These are phyloP conservation scores for Teunomyces aglyptinius DNA, from an alignment of 805 yeast species.

Conservation along the genomic window DNA sequence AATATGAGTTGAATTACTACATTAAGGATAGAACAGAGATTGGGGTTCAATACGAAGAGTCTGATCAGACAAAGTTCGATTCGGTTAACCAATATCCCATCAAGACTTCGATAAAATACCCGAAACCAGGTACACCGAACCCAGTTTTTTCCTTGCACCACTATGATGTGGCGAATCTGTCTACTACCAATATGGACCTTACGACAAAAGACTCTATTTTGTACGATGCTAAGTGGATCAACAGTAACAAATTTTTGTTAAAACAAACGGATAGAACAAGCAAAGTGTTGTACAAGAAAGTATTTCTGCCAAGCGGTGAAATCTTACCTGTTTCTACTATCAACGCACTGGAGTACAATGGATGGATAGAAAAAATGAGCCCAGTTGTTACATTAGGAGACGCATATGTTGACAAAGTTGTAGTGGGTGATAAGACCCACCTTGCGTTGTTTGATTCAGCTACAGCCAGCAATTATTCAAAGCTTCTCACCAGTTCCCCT, in stretches of 20 bases:
- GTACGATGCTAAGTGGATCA: conserved; percentile 23
- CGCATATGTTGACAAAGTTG: conserved; percentile 22
- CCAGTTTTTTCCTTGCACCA: conserved; percentile 49
- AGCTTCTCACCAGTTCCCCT: conserved; percentile 8
- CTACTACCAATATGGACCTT: conserved; percentile 1
- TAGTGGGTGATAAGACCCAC: conserved; percentile 14
- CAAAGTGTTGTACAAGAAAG: conserved; percentile 13
- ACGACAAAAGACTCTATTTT: conserved; percentile 13
- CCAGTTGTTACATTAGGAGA: conserved; percentile 12
- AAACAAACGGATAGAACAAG: conserved; percentile 23
- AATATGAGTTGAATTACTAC: conserved; percentile 71
- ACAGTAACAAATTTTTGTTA: conserved; percentile 12
- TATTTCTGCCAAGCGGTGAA: conserved; percentile 9
- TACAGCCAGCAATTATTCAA: conserved; percentile 10
- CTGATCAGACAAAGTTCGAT: conserved; percentile 4
- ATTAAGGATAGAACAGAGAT: conserved; percentile 42
- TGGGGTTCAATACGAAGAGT: conserved; percentile 7
- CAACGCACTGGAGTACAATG: conserved; percentile 15
- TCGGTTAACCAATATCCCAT: conserved; percentile 38
- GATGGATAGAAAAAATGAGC: conserved; percentile 23
- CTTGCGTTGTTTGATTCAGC: conserved; percentile 21
- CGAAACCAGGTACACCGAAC: conserved; percentile 78
- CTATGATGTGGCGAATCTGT: conserved; percentile 2
- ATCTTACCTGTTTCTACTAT: neutral
- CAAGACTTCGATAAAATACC: conserved; percentile 64